phyloP scores from a whole-genome alignment of 208 protist genomes.

The Borovskyia barvae region DNA sequence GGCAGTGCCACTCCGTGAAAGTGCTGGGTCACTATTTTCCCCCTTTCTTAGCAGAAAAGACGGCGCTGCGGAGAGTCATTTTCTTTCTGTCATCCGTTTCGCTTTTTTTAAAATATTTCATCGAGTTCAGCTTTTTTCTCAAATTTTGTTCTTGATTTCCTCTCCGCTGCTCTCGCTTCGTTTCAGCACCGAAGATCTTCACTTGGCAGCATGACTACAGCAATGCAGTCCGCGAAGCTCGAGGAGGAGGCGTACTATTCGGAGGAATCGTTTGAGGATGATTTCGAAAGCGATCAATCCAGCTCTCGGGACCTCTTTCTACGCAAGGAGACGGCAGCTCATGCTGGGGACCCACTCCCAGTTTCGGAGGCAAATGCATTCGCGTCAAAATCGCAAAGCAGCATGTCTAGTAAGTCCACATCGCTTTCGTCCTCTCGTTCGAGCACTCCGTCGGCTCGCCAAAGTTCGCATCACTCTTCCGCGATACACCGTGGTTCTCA shows the following conservation, averaged over 20 bases:
- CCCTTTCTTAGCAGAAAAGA: too few relatives aligned
- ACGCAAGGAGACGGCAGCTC: background rate
- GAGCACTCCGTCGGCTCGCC: too few relatives aligned
- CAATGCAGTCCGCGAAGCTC: background rate
- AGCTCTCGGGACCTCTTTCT: slow-evolving; percentile 2
- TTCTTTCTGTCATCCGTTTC: too few relatives aligned
- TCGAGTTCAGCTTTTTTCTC: background rate
- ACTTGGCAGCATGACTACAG: slow-evolving; percentile 12
- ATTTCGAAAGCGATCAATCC: slow-evolving; percentile 45
- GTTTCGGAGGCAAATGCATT: too few relatives aligned
- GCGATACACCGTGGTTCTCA: too few relatives aligned
- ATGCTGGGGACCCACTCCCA: background rate
- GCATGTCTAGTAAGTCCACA: too few relatives aligned
- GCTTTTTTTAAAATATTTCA: background rate
- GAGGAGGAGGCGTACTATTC: slow-evolving; percentile 21
- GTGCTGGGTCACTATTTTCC: too few relatives aligned
- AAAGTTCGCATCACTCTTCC: too few relatives aligned
- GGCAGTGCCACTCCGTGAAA: too few relatives aligned
- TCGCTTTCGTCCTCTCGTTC: background rate
- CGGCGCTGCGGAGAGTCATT: too few relatives aligned
- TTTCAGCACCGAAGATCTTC: background rate
- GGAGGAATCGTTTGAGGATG: slow-evolving; percentile 38
- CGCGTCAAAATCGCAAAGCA: too few relatives aligned
- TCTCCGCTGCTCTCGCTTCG: background rate
- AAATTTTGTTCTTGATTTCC: background rate